Percentiles rank a stretch among this genome's conserved stretches.
These are phyloP conservation scores for Suhomyces sp. DNA, from an alignment of 805 yeast species.

Conservation along the genomic window DNA sequence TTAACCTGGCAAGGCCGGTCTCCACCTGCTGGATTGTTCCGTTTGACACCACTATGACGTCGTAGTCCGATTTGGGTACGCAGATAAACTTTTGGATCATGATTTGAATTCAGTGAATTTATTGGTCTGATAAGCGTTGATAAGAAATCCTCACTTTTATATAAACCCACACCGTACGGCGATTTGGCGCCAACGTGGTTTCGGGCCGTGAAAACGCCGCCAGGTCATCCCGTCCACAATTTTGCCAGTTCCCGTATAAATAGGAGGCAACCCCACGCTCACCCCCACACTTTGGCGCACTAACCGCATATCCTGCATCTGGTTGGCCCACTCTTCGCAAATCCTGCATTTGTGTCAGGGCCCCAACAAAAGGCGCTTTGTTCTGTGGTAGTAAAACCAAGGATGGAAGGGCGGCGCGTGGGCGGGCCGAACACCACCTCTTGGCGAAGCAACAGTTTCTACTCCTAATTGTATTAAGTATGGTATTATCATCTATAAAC, in stretches of 20 bases:
- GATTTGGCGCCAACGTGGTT: not conserved
- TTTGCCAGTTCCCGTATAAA: not conserved
- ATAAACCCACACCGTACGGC: not conserved
- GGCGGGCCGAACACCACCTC: not conserved
- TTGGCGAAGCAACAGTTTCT: not conserved
- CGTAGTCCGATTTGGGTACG: slow-evolving; percentile 29
- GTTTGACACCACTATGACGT: slow-evolving; percentile 34
- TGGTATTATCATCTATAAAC: not conserved
- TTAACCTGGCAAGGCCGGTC: slow-evolving; percentile 17
- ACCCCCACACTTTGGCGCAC: not conserved
- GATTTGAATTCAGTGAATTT: not conserved
- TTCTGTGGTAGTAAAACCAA: not conserved
- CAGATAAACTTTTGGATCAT: slow-evolving; percentile 38
- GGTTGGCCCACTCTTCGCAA: not conserved
- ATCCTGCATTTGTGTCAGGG: not conserved
- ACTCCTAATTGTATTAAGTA: not conserved
- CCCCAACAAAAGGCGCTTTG: not conserved
- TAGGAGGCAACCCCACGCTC: not conserved
- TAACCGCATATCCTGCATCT: not conserved
- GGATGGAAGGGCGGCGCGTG: not conserved
- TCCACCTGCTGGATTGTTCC: slow-evolving; percentile 32
- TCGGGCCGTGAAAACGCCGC: slow-evolving; percentile 4
- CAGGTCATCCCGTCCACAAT: not conserved
- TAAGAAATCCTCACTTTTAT: slow-evolving; percentile 1
- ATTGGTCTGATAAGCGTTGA: slow-evolving; percentile 23